Evolutionary conservation across 352 stramenopile species (phyloP).

Genomic region (Globisporangium heterothallicum): DNA sequence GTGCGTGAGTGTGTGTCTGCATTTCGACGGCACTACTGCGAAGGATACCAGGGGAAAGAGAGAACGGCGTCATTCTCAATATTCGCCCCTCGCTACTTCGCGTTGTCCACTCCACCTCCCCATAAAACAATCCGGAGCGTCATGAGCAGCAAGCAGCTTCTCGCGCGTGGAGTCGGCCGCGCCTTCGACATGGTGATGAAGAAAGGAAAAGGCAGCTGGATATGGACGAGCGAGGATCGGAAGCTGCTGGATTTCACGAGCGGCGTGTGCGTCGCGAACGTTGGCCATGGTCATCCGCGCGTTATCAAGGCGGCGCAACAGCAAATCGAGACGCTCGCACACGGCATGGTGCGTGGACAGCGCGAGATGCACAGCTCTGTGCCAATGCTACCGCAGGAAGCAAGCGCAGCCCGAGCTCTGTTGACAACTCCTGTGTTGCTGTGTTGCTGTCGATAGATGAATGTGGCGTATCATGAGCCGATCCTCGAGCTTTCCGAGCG

Average conservation of each 20-base stretch:
- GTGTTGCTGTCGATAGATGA: too few relatives aligned
- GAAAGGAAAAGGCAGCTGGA: constrained; percentile 76
- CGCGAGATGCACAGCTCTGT: too few relatives aligned
- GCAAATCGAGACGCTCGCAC: constrained; percentile 84
- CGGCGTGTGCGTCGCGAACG: constrained; percentile 90
- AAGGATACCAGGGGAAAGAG: too few relatives aligned
- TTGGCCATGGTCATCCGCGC: constrained; percentile 90
- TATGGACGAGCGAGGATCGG: constrained; percentile 81
- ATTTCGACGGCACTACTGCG: too few relatives aligned
- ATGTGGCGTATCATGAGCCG: constrained; percentile 89
- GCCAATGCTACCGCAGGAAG: too few relatives aligned
- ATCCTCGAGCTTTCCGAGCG: constrained; percentile 89
- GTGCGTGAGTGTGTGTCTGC: too few relatives aligned
- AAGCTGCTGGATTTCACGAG: constrained; percentile 92
- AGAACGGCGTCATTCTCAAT: too few relatives aligned
- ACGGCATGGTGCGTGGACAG: too few relatives aligned
- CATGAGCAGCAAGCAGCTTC: constrained; percentile 37
- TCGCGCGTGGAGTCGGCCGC: constrained; percentile 68
- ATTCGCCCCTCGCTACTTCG: too few relatives aligned
- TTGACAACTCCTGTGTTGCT: too few relatives aligned
- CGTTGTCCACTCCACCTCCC: too few relatives aligned
- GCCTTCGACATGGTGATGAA: constrained; percentile 82
- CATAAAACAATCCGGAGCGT: not conserved
- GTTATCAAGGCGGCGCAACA: constrained; percentile 88
- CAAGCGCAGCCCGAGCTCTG: too few relatives aligned